Percentiles rank a stretch among this genome's conserved stretches.
Evolutionary conservation across 2,329 filamentous ascomycete genomes (phyloP).

Genomic region (Paecilomyces niveus): DNA sequence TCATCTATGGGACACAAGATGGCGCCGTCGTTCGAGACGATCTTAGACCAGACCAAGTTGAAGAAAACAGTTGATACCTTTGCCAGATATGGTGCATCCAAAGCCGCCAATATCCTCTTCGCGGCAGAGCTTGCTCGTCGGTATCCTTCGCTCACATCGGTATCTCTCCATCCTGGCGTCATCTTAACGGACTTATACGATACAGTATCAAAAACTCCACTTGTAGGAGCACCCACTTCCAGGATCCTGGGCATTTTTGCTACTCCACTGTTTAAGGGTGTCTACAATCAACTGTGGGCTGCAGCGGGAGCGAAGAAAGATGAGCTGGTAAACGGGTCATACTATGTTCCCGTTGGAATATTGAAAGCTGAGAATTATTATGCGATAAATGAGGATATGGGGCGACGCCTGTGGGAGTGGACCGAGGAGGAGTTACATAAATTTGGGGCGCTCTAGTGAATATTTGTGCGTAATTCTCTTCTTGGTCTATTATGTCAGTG

Average conservation of each 20-base stretch:
- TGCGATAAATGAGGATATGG: neutral
- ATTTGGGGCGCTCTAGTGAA: neutral
- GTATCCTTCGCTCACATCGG: constrained; percentile 22
- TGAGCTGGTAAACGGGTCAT: constrained; percentile 19
- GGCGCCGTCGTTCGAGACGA: constrained; percentile 14
- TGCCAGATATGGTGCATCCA: constrained; percentile 36
- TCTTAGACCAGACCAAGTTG: constrained; percentile 22
- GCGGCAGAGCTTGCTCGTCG: constrained; percentile 35
- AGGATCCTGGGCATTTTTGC: constrained; percentile 9
- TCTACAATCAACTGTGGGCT: constrained; percentile 23
- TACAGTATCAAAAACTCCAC: constrained; percentile 7
- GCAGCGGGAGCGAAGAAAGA: constrained; percentile 17
- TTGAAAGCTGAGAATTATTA: constrained; percentile 5
- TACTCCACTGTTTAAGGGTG: constrained; percentile 15
- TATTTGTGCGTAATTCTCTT: neutral
- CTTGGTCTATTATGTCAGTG: neutral
- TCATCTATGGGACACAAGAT: constrained; percentile 20
- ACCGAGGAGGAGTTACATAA: neutral
- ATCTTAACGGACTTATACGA: constrained; percentile 26
- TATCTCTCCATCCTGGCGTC: constrained; percentile 44
- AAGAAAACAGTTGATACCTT: constrained; percentile 24
- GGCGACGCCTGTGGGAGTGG: neutral
- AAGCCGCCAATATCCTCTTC: constrained; percentile 42
- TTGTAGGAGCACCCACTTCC: neutral
- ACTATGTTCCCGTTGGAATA: constrained; percentile 24